Evolutionary conservation across 345 rosid genomes (phyloP).

Genomic region (Eucalyptus marginata): DNA sequence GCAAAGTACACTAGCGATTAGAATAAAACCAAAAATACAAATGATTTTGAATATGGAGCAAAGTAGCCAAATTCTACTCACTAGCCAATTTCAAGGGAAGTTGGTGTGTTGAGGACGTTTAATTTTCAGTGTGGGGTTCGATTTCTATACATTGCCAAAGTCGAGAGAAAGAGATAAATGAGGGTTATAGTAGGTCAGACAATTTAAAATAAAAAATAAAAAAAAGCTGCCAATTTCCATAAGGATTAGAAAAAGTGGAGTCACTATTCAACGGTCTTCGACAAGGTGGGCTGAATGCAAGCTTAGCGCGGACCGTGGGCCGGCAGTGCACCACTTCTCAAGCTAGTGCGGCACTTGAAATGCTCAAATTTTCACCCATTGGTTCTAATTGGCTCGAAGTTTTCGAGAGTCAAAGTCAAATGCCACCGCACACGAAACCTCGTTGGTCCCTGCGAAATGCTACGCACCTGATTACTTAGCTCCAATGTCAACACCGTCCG

Average conservation of each 20-base stretch:
- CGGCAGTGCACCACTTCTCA: neutral
- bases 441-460: neutral
- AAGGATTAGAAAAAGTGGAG: no score
- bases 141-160: rapidly evolving
- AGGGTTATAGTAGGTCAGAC: neutral
- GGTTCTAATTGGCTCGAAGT: neutral
- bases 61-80: neutral
- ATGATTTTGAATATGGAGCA: neutral
- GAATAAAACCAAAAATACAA: no score
- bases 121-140: no score
- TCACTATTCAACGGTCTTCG: no score
- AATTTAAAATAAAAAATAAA: no score
- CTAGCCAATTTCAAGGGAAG: neutral
- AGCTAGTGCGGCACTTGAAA: neutral
- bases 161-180: neutral
- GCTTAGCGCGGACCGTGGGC: neutral
- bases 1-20: neutral
- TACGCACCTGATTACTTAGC: neutral
- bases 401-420: neutral
- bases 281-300: neutral
- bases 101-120: rapidly evolving
- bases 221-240: neutral
- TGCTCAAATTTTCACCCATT: neutral
- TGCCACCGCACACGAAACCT: neutral
- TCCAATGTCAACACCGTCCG: neutral